These are phyloP conservation scores for Sporobolomyces roseus DNA, from an alignment of 768 basidiomycete genomes.

Conservation along the genomic window DNA sequence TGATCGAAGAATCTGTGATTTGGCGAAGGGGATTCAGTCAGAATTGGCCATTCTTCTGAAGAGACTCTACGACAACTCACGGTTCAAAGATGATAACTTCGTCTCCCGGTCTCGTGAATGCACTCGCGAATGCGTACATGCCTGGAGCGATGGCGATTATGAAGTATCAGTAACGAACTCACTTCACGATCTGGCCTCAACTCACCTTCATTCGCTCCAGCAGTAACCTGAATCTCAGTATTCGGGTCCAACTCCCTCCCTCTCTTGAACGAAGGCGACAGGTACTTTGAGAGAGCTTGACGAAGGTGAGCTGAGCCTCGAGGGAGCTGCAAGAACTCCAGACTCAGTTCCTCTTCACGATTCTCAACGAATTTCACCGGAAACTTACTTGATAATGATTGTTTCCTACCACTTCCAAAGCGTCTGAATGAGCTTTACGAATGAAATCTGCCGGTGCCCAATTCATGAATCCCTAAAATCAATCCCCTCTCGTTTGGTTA, in stretches of 20 bases:
- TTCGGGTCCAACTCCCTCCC: slow-evolving; percentile 71
- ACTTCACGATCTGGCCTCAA: no score
- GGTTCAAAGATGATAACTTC: slow-evolving; percentile 98
- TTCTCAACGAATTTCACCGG: background rate
- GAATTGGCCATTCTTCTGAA: background rate
- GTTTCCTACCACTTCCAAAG: slow-evolving; percentile 59
- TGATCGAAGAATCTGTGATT: slow-evolving; percentile 33
- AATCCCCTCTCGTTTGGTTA: no score
- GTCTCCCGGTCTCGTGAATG: slow-evolving; percentile 85
- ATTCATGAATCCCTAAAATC: slow-evolving; percentile 72
- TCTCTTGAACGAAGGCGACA: slow-evolving; percentile 59
- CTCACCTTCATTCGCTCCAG: slow-evolving; percentile 92
- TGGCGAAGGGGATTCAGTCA: background rate
- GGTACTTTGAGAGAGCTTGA: slow-evolving; percentile 77
- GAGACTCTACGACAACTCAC: slow-evolving; percentile 10
- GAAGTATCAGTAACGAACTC: background rate
- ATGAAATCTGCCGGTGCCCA: slow-evolving; percentile 80
- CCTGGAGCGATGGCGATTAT: slow-evolving; percentile 54
- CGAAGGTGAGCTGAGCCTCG: slow-evolving; percentile 82
- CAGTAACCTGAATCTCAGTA: slow-evolving; percentile 85
- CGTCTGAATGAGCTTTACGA: slow-evolving; percentile 65
- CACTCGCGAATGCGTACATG: slow-evolving; percentile 78
- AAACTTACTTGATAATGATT: slow-evolving; percentile 74
- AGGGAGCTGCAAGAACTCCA: slow-evolving; percentile 50
- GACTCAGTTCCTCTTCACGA: background rate